phyloP scores from a whole-genome alignment of 1,139 yeast genomes.

The Wickerhamiella pararugosa region DNA sequence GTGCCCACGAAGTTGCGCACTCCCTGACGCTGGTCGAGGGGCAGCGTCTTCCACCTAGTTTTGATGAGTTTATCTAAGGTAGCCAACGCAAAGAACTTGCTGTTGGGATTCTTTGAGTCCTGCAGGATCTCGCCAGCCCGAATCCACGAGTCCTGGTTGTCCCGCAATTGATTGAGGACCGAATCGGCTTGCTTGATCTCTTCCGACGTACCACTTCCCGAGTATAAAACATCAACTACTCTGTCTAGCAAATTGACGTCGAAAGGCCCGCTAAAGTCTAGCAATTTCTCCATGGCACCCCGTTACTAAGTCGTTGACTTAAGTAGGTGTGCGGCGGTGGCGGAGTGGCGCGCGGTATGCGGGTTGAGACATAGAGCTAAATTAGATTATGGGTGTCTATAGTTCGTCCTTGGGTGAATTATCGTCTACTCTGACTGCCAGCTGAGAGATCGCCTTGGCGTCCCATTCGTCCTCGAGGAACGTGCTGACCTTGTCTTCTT shows the following conservation, averaged over 20 bases:
- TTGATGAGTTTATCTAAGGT: constrained; percentile 80
- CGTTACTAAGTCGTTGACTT: background rate
- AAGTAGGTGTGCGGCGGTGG: background rate
- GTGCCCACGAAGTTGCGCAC: constrained; percentile 85
- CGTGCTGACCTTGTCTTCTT: background rate
- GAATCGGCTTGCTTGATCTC: constrained; percentile 73
- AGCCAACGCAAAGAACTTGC: constrained; percentile 73
- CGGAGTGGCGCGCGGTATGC: background rate
- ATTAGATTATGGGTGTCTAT: background rate
- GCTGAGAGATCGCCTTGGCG: background rate
- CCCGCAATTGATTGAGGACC: constrained; percentile 77
- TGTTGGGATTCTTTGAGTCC: constrained; percentile 61
- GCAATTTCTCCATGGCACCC: constrained; percentile 58
- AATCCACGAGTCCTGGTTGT: constrained; percentile 92
- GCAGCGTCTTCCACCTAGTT: constrained; percentile 87
- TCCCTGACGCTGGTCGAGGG: constrained; percentile 65
- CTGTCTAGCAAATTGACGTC: constrained; percentile 70
- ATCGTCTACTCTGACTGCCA: background rate
- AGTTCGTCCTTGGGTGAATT: background rate
- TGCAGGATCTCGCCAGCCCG: constrained; percentile 82
- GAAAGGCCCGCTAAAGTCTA: constrained; percentile 73
- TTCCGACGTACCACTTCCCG: constrained; percentile 47
- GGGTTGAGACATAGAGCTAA: background rate
- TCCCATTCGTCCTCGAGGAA: constrained; percentile 1
- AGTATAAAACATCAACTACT: constrained; percentile 76